A percentile compares a stretch with the other conserved stretches of the same genome.
Evolutionary conservation across 2,329 filamentous ascomycete species (phyloP).

Genomic region (Paraconiothyrium brasiliense): DNA sequence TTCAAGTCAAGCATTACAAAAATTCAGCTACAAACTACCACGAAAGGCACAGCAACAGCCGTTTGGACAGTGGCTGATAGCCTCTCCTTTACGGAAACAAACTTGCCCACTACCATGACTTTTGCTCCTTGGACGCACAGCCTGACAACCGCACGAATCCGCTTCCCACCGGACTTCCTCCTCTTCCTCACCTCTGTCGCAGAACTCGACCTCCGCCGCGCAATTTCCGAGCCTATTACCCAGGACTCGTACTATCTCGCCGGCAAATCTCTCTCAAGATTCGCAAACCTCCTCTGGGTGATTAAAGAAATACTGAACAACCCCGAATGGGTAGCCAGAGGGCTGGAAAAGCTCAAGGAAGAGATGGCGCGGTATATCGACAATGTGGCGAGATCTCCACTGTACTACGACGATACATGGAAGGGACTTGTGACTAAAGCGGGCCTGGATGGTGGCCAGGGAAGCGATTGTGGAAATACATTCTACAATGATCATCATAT

Average conservation of each 20-base stretch:
- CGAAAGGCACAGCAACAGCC: constrained; percentile 81
- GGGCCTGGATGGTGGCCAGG: constrained; percentile 72
- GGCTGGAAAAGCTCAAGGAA: constrained; percentile 59
- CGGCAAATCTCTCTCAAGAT: constrained; percentile 66
- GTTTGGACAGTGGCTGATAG: constrained; percentile 61
- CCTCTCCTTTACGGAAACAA: constrained; percentile 75
- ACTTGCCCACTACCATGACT: constrained; percentile 76
- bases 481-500: constrained; percentile 77
- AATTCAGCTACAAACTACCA: constrained; percentile 78
- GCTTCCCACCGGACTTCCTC: constrained; percentile 62
- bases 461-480: constrained; percentile 84
- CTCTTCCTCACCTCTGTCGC: constrained; percentile 69
- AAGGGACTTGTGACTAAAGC: constrained; percentile 83
- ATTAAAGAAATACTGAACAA: constrained; percentile 67
- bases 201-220: constrained; percentile 76
- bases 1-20: constrained; percentile 61
- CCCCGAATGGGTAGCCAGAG: constrained; percentile 57
- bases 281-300: constrained; percentile 56
- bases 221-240: constrained; percentile 77
- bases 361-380: constrained; percentile 59
- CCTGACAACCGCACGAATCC: constrained; percentile 37
- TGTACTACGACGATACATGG: constrained; percentile 71
- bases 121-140: constrained; percentile 80
- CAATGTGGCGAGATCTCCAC: constrained; percentile 57
- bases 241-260: constrained; percentile 92